Percentiles rank a stretch among this genome's conserved stretches.
Conservation (phyloP, 208 protist genomes). For the Naegleria lovaniensis region DNA sequence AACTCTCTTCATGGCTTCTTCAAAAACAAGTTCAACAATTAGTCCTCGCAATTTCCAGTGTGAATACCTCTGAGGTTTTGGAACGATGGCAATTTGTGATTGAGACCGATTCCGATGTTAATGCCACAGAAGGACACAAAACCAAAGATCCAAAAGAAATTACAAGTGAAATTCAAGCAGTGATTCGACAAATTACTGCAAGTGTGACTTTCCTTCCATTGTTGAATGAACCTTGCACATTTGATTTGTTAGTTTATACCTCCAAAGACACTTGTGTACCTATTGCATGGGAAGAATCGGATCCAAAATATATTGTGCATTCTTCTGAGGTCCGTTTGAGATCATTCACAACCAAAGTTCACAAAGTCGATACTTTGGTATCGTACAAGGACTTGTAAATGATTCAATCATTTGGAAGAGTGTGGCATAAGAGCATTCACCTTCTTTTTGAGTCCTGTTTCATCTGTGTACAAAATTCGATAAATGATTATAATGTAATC, state of each 20-base stretch:
- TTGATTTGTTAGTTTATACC: conserved; percentile 88
- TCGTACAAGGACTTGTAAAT: conserved; percentile 57
- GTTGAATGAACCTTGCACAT: conserved; percentile 66
- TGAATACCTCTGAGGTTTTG: conserved; percentile 56
- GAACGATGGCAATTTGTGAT: conserved; percentile 95
- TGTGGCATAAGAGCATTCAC: neutral
- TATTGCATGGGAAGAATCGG: conserved; percentile 84
- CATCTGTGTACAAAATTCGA: too few species aligned
- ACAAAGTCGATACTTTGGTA: conserved; percentile 72
- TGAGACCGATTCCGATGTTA: conserved; percentile 52
- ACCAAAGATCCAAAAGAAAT: conserved; percentile 64
- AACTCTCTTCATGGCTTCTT: conserved; percentile 83
- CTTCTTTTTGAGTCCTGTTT: neutral
- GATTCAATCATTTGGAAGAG: neutral
- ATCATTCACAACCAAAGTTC: conserved; percentile 86
- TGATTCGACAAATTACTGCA: conserved; percentile 93
- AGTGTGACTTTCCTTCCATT: conserved; percentile 91
- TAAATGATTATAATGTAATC: too few species aligned
- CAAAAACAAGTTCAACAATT: conserved; percentile 78
- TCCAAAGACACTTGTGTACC: conserved; percentile 66
- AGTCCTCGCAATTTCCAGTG: conserved; percentile 78
- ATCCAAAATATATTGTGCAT: conserved; percentile 83
- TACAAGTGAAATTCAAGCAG: conserved; percentile 80
- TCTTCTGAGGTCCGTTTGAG: conserved; percentile 81
- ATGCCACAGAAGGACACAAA: conserved; percentile 20